phyloP scores from a whole-genome alignment of 805 yeast species.

The Brettanomyces sp. region DNA sequence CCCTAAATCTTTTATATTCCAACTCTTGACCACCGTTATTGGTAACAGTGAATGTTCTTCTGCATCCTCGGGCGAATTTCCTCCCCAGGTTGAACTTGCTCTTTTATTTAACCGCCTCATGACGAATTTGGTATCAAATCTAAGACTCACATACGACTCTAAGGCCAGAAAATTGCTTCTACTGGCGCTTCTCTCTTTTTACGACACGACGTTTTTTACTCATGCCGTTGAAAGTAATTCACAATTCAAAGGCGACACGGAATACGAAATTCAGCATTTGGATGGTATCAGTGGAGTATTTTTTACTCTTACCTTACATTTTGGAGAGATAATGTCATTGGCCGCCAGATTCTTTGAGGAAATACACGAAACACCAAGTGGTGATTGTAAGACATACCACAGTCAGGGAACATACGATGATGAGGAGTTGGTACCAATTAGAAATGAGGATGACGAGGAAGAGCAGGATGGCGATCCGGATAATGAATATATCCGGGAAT shows the following conservation, averaged over 20 bases:
- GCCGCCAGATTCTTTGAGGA: slow-evolving; percentile 54
- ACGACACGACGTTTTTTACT: slow-evolving; percentile 14
- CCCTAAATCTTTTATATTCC: slow-evolving; percentile 25
- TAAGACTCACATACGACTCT: slow-evolving; percentile 58
- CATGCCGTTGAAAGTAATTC: not conserved
- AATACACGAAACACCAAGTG: slow-evolving; percentile 48
- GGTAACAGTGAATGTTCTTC: slow-evolving; percentile 13
- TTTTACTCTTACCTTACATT: slow-evolving; percentile 13
- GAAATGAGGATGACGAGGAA: slow-evolving; percentile 13
- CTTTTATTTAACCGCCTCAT: slow-evolving; percentile 10
- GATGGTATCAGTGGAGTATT: slow-evolving; percentile 13
- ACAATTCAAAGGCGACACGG: slow-evolving; percentile 8
- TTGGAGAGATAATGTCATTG: slow-evolving; percentile 20
- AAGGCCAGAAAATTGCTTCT: slow-evolving; percentile 50
- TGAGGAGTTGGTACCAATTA: slow-evolving; percentile 19
- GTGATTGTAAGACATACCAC: slow-evolving; percentile 50
- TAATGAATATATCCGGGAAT: slow-evolving; percentile 19
- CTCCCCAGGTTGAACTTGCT: slow-evolving; percentile 1
- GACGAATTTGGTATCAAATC: slow-evolving; percentile 21
- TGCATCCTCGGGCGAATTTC: not conserved
- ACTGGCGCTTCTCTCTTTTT: slow-evolving; percentile 21
- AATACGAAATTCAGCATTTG: slow-evolving; percentile 20
- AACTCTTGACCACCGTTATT: slow-evolving; percentile 9
- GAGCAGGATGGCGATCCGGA: slow-evolving; percentile 16
- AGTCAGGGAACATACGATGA: slow-evolving; percentile 30